A percentile compares a stretch with the other conserved stretches of the same genome.
phyloP scores from a whole-genome alignment of 2,329 filamentous ascomycete species.

The Gnomoniopsis smithogilvyi region DNA sequence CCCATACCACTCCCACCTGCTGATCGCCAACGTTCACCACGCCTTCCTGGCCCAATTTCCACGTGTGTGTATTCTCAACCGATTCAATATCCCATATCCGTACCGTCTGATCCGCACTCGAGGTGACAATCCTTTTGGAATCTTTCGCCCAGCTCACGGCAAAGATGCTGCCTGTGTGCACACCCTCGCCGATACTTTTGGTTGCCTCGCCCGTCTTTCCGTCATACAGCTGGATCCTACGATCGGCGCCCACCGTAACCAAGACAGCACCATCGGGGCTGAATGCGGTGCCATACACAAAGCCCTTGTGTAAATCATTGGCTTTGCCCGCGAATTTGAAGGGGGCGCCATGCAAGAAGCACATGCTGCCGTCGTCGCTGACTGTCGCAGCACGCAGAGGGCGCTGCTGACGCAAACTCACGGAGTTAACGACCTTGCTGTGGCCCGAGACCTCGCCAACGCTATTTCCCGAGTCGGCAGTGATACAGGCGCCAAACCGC shows the following conservation, averaged over 20 bases:
- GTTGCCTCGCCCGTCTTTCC: constrained; percentile 89
- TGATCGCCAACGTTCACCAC: constrained; percentile 73
- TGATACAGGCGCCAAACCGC: constrained; percentile 90
- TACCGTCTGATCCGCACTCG: constrained; percentile 91
- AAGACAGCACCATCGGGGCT: constrained; percentile 80
- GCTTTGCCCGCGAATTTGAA: constrained; percentile 94
- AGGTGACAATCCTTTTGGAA: constrained; percentile 82
- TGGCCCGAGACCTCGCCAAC: constrained; percentile 94
- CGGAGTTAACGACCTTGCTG: constrained; percentile 84
- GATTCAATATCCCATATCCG: constrained; percentile 89
- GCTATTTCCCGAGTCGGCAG: constrained; percentile 90
- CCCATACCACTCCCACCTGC: constrained; percentile 93
- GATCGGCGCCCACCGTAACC: constrained; percentile 90
- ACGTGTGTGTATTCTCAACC: constrained; percentile 74
- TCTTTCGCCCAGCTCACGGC: constrained; percentile 87
- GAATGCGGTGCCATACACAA: constrained; percentile 84
- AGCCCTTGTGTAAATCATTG: constrained; percentile 77
- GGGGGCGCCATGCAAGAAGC: constrained; percentile 20
- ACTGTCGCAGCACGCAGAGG: constrained; percentile 67
- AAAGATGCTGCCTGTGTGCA: constrained; percentile 91
- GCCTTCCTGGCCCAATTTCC: constrained; percentile 77
- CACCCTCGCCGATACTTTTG: constrained; percentile 73
- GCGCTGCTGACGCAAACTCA: constrained; percentile 83
- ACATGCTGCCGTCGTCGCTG: constrained; percentile 35
- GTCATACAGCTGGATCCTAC: constrained; percentile 90